Conservation (phyloP, 108 stramenopile species). For the Cyclotella kingstonii region DNA sequence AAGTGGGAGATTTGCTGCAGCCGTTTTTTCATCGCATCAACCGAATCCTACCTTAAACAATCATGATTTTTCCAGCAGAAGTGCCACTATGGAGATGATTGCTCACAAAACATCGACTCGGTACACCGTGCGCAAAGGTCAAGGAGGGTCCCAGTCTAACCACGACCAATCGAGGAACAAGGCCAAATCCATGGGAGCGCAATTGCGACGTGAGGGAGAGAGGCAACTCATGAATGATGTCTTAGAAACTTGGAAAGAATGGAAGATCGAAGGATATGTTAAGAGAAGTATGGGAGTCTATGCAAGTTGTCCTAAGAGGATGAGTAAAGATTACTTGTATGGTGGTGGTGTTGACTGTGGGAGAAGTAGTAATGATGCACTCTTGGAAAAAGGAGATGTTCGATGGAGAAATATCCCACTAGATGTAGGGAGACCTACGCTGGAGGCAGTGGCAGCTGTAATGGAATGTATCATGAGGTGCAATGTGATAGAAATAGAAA, state of each 20-base stretch:
- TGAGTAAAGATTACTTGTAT: slow-evolving; percentile 46
- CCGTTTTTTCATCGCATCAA: slow-evolving; percentile 39
- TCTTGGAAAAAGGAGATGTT: slow-evolving; percentile 40
- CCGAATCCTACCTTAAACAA: background rate
- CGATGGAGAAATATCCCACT: slow-evolving; percentile 74
- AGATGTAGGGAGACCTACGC: slow-evolving; percentile 72
- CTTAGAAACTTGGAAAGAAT: slow-evolving; percentile 43
- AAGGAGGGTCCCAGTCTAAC: slow-evolving; percentile 82
- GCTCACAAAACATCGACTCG: slow-evolving; percentile 59
- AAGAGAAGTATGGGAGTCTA: slow-evolving; percentile 35
- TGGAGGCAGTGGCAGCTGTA: slow-evolving; percentile 43
- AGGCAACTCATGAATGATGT: slow-evolving; percentile 65
- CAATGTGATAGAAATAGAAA: slow-evolving; percentile 24
- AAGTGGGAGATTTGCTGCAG: slow-evolving; percentile 74
- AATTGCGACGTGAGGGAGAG: slow-evolving; percentile 83
- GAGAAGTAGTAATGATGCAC: background rate
- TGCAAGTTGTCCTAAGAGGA: slow-evolving; percentile 45
- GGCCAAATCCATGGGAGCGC: slow-evolving; percentile 80
- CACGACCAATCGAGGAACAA: slow-evolving; percentile 58
- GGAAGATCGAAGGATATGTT: slow-evolving; percentile 53
- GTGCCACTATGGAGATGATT: slow-evolving; percentile 42
- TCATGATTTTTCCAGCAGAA: slow-evolving; percentile 4
- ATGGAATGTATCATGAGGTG: slow-evolving; percentile 39
- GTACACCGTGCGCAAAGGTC: slow-evolving; percentile 85
- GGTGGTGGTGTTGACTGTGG: slow-evolving; percentile 3